Evolutionary conservation across 768 basidiomycete genomes (phyloP), one percentile per base, ranked within the genome.

Genomic region (Nidula microcarpa): DNA sequence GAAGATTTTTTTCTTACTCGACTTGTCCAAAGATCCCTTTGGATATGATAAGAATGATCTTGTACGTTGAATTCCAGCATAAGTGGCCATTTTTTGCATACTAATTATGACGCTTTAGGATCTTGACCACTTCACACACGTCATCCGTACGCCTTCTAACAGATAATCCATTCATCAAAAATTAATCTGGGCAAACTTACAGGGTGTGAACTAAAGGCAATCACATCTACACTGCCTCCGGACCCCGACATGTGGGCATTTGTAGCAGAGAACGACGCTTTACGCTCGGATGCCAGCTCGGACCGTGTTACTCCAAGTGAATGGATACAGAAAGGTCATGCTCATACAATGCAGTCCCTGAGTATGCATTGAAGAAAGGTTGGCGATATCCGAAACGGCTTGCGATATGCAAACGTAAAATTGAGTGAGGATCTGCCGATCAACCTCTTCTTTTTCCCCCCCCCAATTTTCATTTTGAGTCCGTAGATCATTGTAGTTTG

Each of bases 41-140:
- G 75, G 85, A 50, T 87, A 87, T 60, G 87, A 87, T 67, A 85
- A 84, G 66, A 88, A 89, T 62, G 87, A 88, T 59, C 73, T 88
- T 52, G 81, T 84, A 57, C 55, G 78, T 67, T 3, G 6, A 30
- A 43, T 32, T 32, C 43, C 58, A 10, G 23, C 23, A 30, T 30
- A 4, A 30, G 23, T 4, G 4, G 23, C 23, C 23, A 30, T 30
- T 30, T 30, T 30, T 30, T 30, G 23, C 23, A 30, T 30, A 30
- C 23, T 30, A 30, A 30, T 32, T 33, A 13, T 18, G 4, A 30
- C 23, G 23, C 23, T 30, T 34, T 59, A 80, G 80, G 84, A 86
- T 65, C 74, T 87, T 59, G 86, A 89, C 60, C 82, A 87, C 64
- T 87, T 87, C 66, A 87, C 86, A 23, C 73, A 80, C 60, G 84